Conservation (phyloP, 169 alveolate genomes). For the Eimeria brunetti region DNA sequence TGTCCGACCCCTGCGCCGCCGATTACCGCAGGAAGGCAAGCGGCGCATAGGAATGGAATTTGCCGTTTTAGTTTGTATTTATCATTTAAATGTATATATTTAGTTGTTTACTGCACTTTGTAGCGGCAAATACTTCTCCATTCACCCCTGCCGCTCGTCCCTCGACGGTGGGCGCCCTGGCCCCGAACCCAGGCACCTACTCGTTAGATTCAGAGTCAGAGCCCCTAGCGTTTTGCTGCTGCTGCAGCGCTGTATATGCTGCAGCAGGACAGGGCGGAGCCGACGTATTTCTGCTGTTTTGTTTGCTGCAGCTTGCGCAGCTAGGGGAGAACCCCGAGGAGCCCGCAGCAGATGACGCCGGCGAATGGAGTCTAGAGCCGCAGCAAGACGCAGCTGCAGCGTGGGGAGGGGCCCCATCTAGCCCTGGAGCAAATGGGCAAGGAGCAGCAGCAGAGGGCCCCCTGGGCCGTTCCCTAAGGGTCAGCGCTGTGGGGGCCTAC, state of each 20-base stretch:
- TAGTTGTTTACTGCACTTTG: background rate
- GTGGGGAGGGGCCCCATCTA: background rate
- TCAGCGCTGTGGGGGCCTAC: conserved; percentile 63
- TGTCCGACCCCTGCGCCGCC: background rate
- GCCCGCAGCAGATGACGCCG: conserved; percentile 6
- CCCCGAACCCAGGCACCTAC: too few species aligned
- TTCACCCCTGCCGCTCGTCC: background rate
- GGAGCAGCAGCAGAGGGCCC: conserved; percentile 38
- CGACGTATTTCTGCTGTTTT: background rate
- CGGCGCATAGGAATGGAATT: background rate
- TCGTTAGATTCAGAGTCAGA: background rate
- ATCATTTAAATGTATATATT: background rate
- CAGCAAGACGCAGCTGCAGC: conserved; percentile 1
- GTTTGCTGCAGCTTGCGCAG: conserved; percentile 50
- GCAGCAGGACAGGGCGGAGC: background rate
- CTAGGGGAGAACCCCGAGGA: conserved; percentile 45
- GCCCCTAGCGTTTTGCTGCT: background rate
- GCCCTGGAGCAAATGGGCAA: conserved; percentile 40
- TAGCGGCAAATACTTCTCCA: background rate
- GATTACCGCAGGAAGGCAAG: background rate
- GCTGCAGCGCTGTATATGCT: background rate
- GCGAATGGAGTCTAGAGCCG: conserved; percentile 45
- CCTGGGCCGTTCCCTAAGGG: conserved; percentile 40
- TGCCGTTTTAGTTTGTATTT: background rate
- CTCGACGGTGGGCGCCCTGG: too few species aligned